Conservation (phyloP, 306 rosid genomes). For the Gynostemma pentaphyllum region DNA sequence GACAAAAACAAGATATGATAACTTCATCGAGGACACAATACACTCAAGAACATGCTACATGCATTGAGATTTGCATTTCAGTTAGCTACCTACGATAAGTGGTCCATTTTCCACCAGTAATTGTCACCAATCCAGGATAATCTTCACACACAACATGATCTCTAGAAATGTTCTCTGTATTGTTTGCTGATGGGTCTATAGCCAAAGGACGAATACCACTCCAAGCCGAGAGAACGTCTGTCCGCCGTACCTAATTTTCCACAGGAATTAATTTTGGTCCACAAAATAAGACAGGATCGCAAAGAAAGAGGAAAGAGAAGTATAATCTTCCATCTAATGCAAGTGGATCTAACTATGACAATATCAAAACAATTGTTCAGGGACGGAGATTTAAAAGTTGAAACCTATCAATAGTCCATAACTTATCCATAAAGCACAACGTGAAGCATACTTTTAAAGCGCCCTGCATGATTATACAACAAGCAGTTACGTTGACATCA, state of each 20-base stretch:
- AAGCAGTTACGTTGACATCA: not conserved
- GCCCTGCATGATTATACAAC: not conserved
- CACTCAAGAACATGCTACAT: not conserved
- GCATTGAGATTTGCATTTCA: conserved; percentile 6
- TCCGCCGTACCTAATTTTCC: conserved; percentile 70
- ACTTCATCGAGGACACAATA: not conserved
- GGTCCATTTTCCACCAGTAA: conserved; percentile 99
- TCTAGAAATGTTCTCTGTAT: conserved; percentile 82
- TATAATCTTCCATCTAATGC: not conserved
- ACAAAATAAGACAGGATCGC: conserved; percentile 12
- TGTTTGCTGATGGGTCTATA: conserved; percentile 74
- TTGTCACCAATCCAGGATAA: conserved; percentile 94
- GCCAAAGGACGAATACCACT: conserved; percentile 99
- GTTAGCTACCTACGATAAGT: conserved; percentile 81
- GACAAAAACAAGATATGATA: not conserved
- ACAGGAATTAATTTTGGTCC: conserved; percentile 16
- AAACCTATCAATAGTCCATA: not conserved
- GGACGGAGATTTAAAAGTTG: not conserved
- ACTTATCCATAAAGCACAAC: not conserved
- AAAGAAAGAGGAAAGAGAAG: conserved; percentile 1
- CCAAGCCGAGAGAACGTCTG: conserved; percentile 98
- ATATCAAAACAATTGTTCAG: not conserved
- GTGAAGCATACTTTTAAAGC: not conserved
- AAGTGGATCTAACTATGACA: not conserved
- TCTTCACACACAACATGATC: conserved; percentile 99